Base-by-base conservation (phyloP, 1,284 basidiomycete genomes). In the Thelephora terrestris region DNA sequence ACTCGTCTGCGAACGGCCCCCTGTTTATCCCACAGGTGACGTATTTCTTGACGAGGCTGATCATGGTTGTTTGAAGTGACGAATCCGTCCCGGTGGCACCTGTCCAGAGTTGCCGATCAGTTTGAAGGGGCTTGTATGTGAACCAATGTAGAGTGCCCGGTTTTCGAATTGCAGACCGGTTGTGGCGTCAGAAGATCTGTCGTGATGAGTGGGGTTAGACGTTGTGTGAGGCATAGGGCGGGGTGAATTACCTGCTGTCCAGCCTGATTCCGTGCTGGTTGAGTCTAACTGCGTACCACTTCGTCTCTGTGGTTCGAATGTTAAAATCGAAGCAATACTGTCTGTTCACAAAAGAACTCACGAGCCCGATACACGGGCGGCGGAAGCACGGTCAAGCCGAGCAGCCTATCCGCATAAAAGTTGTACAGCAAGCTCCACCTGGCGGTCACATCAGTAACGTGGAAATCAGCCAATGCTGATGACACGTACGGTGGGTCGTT, bases 351-450 rank as follows among this genome's bases (percentile, higher is more conserved):
- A 16, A 12, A 36, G 29, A n/a, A 56, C 76, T 64, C 58, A 78
- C 78, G 81, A 70, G 78, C 75, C 23, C 74, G 64, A 56, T 79
- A 86, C 9, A 87, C 65, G 2, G 73, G 75, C 2, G 66, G 52
- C 0, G 80, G 78, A 69, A 86, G 83, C 10, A 85, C 58, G 52
- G 79, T 73, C 17, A 77, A 68, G 38, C 71, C 68, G 45, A 85
- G 66, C 17, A 85, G 63, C 61, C 76, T 81, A 63, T 85, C 81
- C 3, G 71, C 77, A 49, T 69, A 81, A 35, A 85, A 58, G 63
- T 85, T 84, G 66, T 86, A 85, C 6, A 78, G 64, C 18, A 81
- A 59, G 10, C 79, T 78, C 79, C 80, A 82, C 54, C 75, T 78
- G 50, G 38, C 52, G 50, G 20, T 51, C 49, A 1, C 54, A 48